Conservation (phyloP, 495 filamentous ascomycete species). For the Neurospora discreta region DNA sequence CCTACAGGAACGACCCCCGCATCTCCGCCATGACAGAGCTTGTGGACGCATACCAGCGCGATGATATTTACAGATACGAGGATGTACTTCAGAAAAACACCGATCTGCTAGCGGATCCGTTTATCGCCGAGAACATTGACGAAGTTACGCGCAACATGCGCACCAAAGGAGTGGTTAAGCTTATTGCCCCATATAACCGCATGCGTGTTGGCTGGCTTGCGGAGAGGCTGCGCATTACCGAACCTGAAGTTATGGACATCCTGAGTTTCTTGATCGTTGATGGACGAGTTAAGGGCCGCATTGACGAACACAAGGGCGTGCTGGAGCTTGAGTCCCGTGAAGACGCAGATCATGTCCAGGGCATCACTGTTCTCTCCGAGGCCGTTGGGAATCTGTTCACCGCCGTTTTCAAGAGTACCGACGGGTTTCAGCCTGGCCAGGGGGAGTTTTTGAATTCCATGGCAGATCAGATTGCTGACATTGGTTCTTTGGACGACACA, state of each 20-base stretch:
- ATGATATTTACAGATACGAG: slow-evolving; percentile 90
- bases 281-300: slow-evolving; percentile 71
- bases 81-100: slow-evolving; percentile 75
- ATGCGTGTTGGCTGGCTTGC: slow-evolving; percentile 83
- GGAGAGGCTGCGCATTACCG: slow-evolving; percentile 70
- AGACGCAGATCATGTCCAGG: slow-evolving; percentile 62
- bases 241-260: slow-evolving; percentile 84
- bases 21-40: slow-evolving; percentile 96
- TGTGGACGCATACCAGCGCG: slow-evolving; percentile 90
- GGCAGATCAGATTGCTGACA: background rate
- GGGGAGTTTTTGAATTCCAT: background rate
- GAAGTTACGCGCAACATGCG: slow-evolving; percentile 98
- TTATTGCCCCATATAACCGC: slow-evolving; percentile 89
- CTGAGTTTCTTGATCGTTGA: slow-evolving; percentile 86
- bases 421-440: slow-evolving; percentile 43
- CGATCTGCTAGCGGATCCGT: slow-evolving; percentile 82
- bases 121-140: slow-evolving; percentile 98
- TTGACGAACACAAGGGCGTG: slow-evolving; percentile 77
- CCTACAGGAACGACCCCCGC: slow-evolving; percentile 88
- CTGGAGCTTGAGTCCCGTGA: slow-evolving; percentile 66
- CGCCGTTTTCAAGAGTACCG: slow-evolving; percentile 57
- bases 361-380: slow-evolving; percentile 61
- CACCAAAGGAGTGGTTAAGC: slow-evolving; percentile 84
- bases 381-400: slow-evolving; percentile 55
- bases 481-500: background rate